Evolutionary conservation across 495 filamentous ascomycete species (phyloP).

Genomic region (Podospora bellae-mahoneyi): DNA sequence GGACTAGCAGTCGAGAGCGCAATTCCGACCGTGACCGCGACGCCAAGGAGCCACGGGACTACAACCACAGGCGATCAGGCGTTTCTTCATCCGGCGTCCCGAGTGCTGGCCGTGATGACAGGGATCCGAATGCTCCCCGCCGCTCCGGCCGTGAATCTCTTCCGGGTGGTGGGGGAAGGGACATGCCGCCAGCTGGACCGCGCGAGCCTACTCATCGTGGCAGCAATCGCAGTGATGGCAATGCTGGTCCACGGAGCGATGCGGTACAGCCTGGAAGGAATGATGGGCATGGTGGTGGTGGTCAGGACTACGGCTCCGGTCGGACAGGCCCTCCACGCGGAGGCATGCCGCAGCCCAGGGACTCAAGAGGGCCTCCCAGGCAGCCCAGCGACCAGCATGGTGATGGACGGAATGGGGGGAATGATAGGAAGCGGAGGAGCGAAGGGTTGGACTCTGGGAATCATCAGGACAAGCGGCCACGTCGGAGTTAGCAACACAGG

Average conservation of each 20-base stretch:
- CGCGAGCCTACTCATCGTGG: conserved; percentile 25
- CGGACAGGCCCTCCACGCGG: conserved; percentile 26
- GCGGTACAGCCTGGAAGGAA: conserved; percentile 9
- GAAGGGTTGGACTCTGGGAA: conserved; percentile 27
- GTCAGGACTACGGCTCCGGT: conserved; percentile 23
- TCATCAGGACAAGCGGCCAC: conserved; percentile 35
- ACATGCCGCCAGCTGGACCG: conserved; percentile 30
- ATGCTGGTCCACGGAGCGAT: conserved; percentile 16
- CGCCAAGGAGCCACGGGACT: conserved; percentile 36
- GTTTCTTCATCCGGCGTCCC: conserved; percentile 17
- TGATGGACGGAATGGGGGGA: conserved; percentile 27
- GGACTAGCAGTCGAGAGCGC: conserved; percentile 45
- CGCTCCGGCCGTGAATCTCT: conserved; percentile 27
- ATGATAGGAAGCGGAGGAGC: conserved; percentile 33
- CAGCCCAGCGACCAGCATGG: conserved; percentile 23
- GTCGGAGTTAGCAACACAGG: conserved; percentile 24
- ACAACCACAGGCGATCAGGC: conserved; percentile 35
- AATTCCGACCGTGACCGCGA: conserved; percentile 24
- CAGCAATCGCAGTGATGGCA: conserved; percentile 26
- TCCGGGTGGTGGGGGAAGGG: conserved; percentile 19
- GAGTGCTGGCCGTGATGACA: conserved; percentile 18
- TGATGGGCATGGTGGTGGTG: conserved; percentile 17
- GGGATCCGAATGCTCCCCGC: conserved; percentile 21
- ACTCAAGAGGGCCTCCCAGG: conserved; percentile 26
- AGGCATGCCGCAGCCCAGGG: conserved; percentile 23